phyloP scores from a whole-genome alignment of 305 asterid species.

The Ilex paraguariensis region DNA sequence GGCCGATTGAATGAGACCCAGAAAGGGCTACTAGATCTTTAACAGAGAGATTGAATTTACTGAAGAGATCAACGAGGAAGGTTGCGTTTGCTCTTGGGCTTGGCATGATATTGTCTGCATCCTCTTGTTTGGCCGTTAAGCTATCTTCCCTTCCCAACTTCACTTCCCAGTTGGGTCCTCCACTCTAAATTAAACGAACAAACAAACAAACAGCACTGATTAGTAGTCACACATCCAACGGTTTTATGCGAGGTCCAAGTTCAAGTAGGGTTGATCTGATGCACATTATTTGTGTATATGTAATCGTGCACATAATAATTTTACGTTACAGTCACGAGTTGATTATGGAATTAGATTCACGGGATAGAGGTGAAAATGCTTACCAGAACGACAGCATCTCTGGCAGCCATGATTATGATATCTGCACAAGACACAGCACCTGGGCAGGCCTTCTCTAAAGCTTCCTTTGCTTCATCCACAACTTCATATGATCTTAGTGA shows the following conservation, averaged over 20 bases:
- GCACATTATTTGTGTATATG: no score
- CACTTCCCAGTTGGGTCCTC: constrained; percentile 88
- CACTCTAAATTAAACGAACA: constrained; percentile 41
- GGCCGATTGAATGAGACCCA: constrained; percentile 87
- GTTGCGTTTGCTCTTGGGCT: constrained; percentile 86
- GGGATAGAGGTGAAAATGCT: not conserved
- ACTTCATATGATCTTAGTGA: constrained; percentile 73
- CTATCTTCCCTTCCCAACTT: constrained; percentile 77
- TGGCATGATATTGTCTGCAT: constrained; percentile 75
- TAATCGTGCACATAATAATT: no score
- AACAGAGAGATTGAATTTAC: constrained; percentile 48
- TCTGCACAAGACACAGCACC: constrained; percentile 91
- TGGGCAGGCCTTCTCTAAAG: constrained; percentile 60
- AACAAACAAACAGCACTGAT: not conserved
- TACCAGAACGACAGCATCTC: constrained; percentile 89
- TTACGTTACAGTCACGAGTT: no score
- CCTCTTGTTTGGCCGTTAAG: constrained; percentile 77
- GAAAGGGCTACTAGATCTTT: constrained; percentile 85
- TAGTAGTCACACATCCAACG: no score
- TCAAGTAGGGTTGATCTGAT: no score
- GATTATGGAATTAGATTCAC: no score
- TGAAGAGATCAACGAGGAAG: constrained; percentile 55
- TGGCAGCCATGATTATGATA: constrained; percentile 75
- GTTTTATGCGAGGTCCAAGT: no score
- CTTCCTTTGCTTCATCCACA: constrained; percentile 65